Percentiles rank a stretch among this genome's conserved stretches.
Evolutionary conservation across 78 protist species (phyloP).

Genomic region (Polysphondylium violaceum): DNA sequence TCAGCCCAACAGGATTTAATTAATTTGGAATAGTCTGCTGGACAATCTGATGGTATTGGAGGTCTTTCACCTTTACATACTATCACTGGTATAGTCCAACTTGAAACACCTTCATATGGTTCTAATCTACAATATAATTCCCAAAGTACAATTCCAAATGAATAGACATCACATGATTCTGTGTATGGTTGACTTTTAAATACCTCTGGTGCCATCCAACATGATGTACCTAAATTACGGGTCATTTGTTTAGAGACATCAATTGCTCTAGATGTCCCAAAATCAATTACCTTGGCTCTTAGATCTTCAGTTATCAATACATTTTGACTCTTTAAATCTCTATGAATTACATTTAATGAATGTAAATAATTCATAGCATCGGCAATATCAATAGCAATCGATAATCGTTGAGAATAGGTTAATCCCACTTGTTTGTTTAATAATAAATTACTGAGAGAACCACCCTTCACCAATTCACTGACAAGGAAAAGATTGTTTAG

Average conservation of each 20-base stretch:
- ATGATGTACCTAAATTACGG: constrained; percentile 38
- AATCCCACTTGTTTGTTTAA: constrained; percentile 22
- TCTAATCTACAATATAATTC: constrained; percentile 48
- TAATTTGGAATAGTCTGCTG: constrained; percentile 31
- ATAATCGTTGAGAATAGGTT: constrained; percentile 28
- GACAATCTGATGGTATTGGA: constrained; percentile 56
- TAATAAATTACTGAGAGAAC: constrained; percentile 41
- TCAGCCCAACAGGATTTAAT: constrained; percentile 74
- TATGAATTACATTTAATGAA: constrained; percentile 64
- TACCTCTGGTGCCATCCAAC: constrained; percentile 81
- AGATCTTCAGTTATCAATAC: constrained; percentile 60
- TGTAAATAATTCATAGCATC: constrained; percentile 76
- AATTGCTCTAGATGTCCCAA: constrained; percentile 56
- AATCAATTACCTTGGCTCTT: constrained; percentile 74
- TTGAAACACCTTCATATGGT: constrained; percentile 52
- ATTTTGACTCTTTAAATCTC: constrained; percentile 75
- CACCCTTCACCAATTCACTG: constrained; percentile 39
- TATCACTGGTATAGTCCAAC: constrained; percentile 71
- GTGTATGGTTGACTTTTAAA: constrained; percentile 71
- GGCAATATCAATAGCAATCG: constrained; percentile 67
- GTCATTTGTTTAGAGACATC: constrained; percentile 70
- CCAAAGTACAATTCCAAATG: constrained; percentile 70
- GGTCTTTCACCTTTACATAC: constrained; percentile 76
- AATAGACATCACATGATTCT: constrained; percentile 76
- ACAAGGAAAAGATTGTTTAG: constrained; percentile 47